Base-by-base conservation (phyloP, 352 stramenopile species). In the Globisporangium orthogonon region DNA sequence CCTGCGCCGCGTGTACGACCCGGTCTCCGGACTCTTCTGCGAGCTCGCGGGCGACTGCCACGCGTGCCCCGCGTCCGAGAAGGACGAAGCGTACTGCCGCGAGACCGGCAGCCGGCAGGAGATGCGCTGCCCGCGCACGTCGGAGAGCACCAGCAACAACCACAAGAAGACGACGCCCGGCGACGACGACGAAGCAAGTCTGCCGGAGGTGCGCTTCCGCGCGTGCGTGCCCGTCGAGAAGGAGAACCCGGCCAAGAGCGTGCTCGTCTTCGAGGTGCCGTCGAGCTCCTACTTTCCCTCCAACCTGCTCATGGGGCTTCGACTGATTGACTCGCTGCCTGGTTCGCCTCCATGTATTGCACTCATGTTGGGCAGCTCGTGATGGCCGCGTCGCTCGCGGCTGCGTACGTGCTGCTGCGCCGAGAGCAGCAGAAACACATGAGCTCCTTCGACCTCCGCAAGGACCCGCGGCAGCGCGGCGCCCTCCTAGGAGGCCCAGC, bases 221-320 rank as follows among this genome's bases (percentile, higher is more conserved):
- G 55, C 74, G 10, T 93, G 83, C 50, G 69, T 68, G 13, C 70
- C 70, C 14, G 59, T 58, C n/a, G 68, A 78, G 35, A 67, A 70
- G 23, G 56, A 67, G 13, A 62, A 71, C 7, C 75, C 70, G 50
- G 61, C 78, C 37, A 33, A 75, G 1, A 64, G 54, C 7, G 77
- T 93, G 18, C n/a, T 89, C 28, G 73, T 82, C 28, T 93, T 93
- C 44, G 78, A 93, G 83, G 83, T 93, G 47, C 39, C n/a, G n/a
- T n/a, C n/a, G n/a, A n/a, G n/a, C n/a, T n/a, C n/a, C n/a, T n/a
- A n/a, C n/a, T n/a, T n/a, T n/a, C n/a, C n/a, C n/a, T n/a, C n/a
- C n/a, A n/a, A n/a, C n/a, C n/a, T n/a, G n/a, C n/a, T n/a, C n/a
- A n/a, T n/a, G n/a, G n/a, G n/a, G n/a, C n/a, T n/a, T n/a, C n/a